Evolutionary conservation across 371 early-diverging fungal genomes (phyloP), one percentile per base, ranked within the genome.

Genomic region (Funneliformis caledonium): DNA sequence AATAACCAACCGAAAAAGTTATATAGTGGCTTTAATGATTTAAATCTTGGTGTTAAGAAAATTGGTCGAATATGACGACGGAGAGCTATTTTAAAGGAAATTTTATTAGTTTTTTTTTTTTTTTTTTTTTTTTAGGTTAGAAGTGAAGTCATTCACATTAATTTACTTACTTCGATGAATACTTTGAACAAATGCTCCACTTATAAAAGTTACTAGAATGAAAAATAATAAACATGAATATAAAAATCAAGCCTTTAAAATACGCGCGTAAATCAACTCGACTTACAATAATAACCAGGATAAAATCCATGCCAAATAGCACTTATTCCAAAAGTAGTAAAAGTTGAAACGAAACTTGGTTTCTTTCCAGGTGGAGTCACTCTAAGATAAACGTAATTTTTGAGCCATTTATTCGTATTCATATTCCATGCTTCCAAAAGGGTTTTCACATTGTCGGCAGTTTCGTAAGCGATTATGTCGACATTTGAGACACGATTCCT

Each of bases 231-330:
- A 42, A 61, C 42, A 26, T 43, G 37, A 60, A 47, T 64, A 50
- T 31, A 45, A 59, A n/a, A 42, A 61, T 31, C 31, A 60, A 22
- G 2, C 33, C 26, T 14, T n/a, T 37, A 60, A 31, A 59, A 8
- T 12, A 75, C 33, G 9, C 16, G 45, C 11, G 45, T 45, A 45
- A 16, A 26, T 31, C 16, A 5, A 26, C 26, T 19, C 3, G 2
- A 89, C 83, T 89, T 91, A 86, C 93, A 83, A 79, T 95, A 94
- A 82, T 95, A 95, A 7, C 96, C 96, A 10, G 95, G 94, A 82
- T 94, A 93, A 87, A 98, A 97, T 43, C 97, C 97, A 82, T 98
- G 98, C 98, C 98, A 98, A 78, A 96, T 86, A 19, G 97, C 95
- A 45, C 95, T 95, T 1, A 92, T 86, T 43, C 87, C 85, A 83